Conservation (phyloP, 2,329 filamentous ascomycete genomes). For the Pseudopyricularia cyperi region DNA sequence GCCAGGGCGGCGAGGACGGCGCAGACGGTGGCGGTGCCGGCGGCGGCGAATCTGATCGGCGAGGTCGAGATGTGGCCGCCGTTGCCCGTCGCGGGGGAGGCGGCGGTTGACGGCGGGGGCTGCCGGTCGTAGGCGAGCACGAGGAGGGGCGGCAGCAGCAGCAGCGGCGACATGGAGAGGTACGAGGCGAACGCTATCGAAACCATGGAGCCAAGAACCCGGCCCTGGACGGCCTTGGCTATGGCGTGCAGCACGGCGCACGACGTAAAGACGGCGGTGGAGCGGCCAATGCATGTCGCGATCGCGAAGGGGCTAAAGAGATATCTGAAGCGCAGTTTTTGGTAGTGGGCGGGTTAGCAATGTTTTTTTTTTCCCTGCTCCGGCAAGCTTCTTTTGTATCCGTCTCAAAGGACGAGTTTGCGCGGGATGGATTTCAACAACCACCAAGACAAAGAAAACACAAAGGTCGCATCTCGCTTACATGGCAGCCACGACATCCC, state of each 20-base stretch:
- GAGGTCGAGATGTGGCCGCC: slow-evolving; percentile 10
- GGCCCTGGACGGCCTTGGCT: slow-evolving; percentile 64
- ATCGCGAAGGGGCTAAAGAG: slow-evolving; percentile 93
- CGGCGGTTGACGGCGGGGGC: slow-evolving; percentile 10
- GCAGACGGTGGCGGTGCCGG: slow-evolving; percentile 38
- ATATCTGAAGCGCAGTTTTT: slow-evolving; percentile 39
- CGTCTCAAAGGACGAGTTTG: not conserved
- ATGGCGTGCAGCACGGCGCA: slow-evolving; percentile 78
- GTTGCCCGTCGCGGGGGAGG: slow-evolving; percentile 6
- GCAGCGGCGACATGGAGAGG: slow-evolving; percentile 78
- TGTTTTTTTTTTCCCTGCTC: not conserved
- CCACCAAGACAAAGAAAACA: too few species aligned
- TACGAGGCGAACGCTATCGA: slow-evolving; percentile 81
- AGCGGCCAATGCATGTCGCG: slow-evolving; percentile 77
- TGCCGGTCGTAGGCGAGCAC: slow-evolving; percentile 68
- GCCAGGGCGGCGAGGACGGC: slow-evolving; percentile 50
- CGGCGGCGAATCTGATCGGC: slow-evolving; percentile 35
- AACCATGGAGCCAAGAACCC: slow-evolving; percentile 64
- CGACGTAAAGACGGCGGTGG: slow-evolving; percentile 80
- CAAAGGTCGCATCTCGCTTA: too few species aligned
- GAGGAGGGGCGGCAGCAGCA: slow-evolving; percentile 72
- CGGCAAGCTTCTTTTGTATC: not conserved
- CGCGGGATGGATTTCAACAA: too few species aligned
- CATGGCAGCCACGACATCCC: slow-evolving; percentile 65
- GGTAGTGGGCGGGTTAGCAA: not conserved